A percentile compares a stretch with the other conserved stretches of the same genome.
Conservation (phyloP, 352 stramenopile genomes). For the Phytophthora colocasiae region DNA sequence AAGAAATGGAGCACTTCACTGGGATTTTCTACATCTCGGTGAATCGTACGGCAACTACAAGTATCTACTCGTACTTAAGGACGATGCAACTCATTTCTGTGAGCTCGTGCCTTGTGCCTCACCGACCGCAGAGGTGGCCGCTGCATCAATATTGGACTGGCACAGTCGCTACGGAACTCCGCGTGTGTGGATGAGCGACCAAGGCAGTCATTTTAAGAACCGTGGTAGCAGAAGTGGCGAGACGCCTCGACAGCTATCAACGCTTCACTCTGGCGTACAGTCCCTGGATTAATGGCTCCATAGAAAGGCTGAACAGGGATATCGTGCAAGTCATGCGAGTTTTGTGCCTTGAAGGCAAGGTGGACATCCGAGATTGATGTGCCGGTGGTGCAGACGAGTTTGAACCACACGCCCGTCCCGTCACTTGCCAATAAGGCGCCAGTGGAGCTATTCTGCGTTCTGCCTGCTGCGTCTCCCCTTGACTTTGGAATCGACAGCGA, state of each 20-base stretch:
- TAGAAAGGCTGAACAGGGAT: conserved; percentile 42
- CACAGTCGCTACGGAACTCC: conserved; percentile 34
- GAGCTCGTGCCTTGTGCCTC: conserved; percentile 29
- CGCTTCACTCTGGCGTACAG: conserved; percentile 29
- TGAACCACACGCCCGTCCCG: background rate
- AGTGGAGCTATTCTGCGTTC: conserved; percentile 32
- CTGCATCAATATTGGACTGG: conserved; percentile 36
- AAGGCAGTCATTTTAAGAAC: conserved; percentile 48
- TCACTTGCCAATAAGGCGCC: conserved; percentile 31
- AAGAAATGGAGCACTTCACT: conserved; percentile 41
- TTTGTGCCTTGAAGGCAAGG: conserved; percentile 8
- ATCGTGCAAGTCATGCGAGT: conserved; percentile 31
- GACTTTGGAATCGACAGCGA: conserved; percentile 4
- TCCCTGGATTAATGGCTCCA: conserved; percentile 40
- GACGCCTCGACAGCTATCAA: conserved; percentile 11
- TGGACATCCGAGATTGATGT: conserved; percentile 26
- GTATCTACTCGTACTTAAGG: conserved; percentile 45
- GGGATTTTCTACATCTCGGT: conserved; percentile 41
- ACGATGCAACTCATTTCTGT: conserved; percentile 36
- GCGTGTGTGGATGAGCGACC: conserved; percentile 32
- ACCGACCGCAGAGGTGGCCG: conserved; percentile 10
- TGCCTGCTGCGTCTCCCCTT: background rate
- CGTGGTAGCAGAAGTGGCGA: conserved; percentile 23
- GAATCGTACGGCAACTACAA: conserved; percentile 15
- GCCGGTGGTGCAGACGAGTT: background rate